Conservation (phyloP, 805 yeast genomes). For the Saccharomycopsis fodiens region DNA sequence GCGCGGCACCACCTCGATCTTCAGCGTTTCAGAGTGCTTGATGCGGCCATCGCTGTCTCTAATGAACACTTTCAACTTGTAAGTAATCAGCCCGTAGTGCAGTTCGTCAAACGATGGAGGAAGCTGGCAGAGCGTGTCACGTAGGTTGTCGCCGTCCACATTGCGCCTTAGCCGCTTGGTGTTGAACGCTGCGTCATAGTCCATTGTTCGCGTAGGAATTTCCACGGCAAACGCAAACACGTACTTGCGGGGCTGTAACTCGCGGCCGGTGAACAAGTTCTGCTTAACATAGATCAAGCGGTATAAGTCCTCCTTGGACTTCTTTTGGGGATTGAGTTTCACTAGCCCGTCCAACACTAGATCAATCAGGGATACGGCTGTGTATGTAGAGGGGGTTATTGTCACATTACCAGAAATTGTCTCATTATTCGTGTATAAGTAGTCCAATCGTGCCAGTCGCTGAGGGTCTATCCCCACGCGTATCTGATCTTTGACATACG, state of each 20-base stretch:
- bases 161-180: not conserved
- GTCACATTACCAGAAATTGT: not conserved
- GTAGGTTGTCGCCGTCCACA: conserved; percentile 2
- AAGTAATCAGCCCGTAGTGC: not conserved
- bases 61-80: conserved; percentile 4
- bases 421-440: not conserved
- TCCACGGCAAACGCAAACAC: conserved; percentile 1
- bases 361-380: not conserved
- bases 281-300: conserved; percentile 3
- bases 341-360: conserved; percentile 3
- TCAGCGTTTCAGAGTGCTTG: not conserved
- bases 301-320: not conserved
- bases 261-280: not conserved
- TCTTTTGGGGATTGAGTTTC: not conserved
- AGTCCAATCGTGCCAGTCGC: not conserved
- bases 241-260: not conserved
- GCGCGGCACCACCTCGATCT: conserved; percentile 1
- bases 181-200: not conserved
- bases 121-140: conserved; percentile 3
- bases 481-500: not conserved
- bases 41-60: not conserved
- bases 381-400: not conserved
- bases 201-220: conserved; percentile 3
- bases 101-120: conserved; percentile 5
- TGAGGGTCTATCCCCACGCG: not conserved